Evolutionary conservation across 352 stramenopile genomes (phyloP), one percentile per base, ranked within the genome.

Genomic region (Globisporangium echinulatum): DNA sequence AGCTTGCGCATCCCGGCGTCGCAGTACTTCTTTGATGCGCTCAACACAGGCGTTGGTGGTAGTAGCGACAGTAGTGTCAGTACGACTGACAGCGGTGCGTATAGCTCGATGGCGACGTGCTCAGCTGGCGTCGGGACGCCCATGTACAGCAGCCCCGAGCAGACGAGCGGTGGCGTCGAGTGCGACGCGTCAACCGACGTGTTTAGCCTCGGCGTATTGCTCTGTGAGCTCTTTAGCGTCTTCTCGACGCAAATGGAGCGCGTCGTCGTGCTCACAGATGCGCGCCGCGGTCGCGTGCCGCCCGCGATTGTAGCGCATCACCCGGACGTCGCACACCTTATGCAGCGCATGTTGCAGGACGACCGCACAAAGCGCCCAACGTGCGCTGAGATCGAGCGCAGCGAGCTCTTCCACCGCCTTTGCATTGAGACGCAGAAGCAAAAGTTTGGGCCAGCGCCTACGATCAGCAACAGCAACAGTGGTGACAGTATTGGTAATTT

Each of bases 231-330:
- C 17, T 92, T 92, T 52, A 87, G 78, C 52, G 56, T 66, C 2
- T 93, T 93, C 55, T 70, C 74, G 39, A 91, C 84, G 1, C 82
- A 92, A 54, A 93, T 93, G 84, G 84, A 93, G 60, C 75, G 82
- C 48, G 75, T 82, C 39, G 59, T 80, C 7, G 75, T 85, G 37
- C 72, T 92, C 3, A 77, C 59, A 7, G 68, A 80, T 2, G 63
- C 70, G 13, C 74, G 77, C 10, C 72, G 75, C 14, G 77, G 80
- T 0, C 52, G 69, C 13, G 17, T 90, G 2, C 82, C 80, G 0
- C 2, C 42, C 5, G 43, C n/a, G 4, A 44, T 92, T 6, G n/a
- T 62, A 5, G 49, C 50, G 0, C 54, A 76, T 7, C 71, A 85
- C 39, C 73, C 79, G 0, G 68, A 84, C 7, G 64, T 90, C 7